phyloP scores from a whole-genome alignment of 305 asterid species.

The Solanum hybrid region DNA sequence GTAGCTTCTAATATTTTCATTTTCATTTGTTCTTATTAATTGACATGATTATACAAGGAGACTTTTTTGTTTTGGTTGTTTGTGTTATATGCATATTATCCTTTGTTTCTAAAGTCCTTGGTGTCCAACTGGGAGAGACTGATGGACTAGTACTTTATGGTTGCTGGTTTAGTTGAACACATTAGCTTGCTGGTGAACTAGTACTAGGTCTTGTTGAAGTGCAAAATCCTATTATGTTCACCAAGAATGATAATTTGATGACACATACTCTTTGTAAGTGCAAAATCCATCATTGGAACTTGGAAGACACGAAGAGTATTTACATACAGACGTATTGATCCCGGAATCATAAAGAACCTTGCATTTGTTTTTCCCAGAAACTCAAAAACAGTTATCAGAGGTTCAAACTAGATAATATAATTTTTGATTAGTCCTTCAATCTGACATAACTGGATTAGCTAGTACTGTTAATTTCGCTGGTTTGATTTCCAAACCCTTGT shows the following conservation, averaged over 20 bases:
- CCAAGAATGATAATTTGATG: not conserved
- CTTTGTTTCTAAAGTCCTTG: no score
- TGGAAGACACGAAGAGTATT: not conserved
- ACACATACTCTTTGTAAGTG: not conserved
- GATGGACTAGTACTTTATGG: no score
- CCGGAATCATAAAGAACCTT: not conserved
- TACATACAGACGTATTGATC: not conserved
- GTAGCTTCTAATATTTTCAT: not conserved
- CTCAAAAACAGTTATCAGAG: not conserved
- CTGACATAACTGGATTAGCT: not conserved
- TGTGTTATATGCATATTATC: not conserved
- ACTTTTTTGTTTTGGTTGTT: not conserved
- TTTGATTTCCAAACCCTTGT: not conserved
- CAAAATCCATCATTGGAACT: not conserved
- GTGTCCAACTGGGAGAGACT: no score
- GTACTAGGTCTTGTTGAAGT: not conserved
- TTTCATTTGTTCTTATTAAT: not conserved
- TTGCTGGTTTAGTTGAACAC: not conserved
- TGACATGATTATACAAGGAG: not conserved
- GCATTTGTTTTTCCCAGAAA: not conserved
- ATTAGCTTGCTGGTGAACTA: not conserved
- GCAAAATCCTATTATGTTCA: not conserved
- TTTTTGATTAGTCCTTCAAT: not conserved
- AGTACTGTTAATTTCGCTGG: not conserved
- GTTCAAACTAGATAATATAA: not conserved